These are phyloP conservation scores for Neotropicomus parvogracilis DNA, from an alignment of 1,284 basidiomycete genomes.

Conservation along the genomic window DNA sequence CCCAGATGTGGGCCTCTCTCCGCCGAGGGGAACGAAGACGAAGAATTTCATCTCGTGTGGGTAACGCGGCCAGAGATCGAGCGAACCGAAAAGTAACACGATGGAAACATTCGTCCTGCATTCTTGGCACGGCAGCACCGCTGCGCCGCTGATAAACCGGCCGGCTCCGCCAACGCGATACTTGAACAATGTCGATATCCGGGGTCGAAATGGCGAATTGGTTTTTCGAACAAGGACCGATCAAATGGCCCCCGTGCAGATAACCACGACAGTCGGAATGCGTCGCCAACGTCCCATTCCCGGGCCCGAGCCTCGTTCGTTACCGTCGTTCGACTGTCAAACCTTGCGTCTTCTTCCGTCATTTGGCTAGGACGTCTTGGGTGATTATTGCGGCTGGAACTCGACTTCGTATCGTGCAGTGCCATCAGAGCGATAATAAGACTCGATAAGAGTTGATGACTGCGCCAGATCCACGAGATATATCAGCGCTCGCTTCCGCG, in stretches of 20 bases:
- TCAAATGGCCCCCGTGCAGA: too few species aligned
- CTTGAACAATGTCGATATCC: background rate
- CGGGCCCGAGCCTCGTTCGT: background rate
- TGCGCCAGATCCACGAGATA: background rate
- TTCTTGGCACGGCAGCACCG: constrained; percentile 2
- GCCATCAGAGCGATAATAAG: background rate
- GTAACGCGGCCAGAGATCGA: background rate
- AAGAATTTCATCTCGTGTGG: constrained; percentile 10
- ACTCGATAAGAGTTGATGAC: background rate
- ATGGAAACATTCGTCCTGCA: background rate
- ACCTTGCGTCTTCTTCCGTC: constrained; percentile 4
- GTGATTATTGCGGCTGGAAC: background rate
- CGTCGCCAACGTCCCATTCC: too few species aligned
- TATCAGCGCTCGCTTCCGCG: background rate
- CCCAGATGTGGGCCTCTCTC: constrained; percentile 12
- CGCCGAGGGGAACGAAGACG: constrained; percentile 2
- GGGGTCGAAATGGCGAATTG: constrained; percentile 12
- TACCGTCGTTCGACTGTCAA: constrained; percentile 6
- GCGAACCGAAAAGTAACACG: background rate
- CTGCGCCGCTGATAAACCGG: too few species aligned
- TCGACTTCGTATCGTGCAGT: background rate
- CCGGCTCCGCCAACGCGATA: background rate
- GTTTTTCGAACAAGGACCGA: constrained; percentile 1
- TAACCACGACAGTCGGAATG: too few species aligned
- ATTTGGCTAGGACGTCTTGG: background rate